Base-by-base conservation (phyloP, 805 yeast species). In the baker's yeast (Saccharomyces cerevisiae) region DNA sequence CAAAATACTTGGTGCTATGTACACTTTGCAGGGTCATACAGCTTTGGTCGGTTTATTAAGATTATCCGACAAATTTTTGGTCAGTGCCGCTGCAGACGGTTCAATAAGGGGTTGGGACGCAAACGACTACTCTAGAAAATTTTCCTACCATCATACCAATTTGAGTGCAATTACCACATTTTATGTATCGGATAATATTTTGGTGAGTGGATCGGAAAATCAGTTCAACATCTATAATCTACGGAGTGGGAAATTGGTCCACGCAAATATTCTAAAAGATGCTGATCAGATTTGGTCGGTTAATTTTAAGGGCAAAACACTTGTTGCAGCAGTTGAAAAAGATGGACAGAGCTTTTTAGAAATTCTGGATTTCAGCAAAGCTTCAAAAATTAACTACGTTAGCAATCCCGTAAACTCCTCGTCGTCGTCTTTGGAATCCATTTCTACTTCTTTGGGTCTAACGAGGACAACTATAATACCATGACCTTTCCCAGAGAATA, bases 231-330 rank as follows among this genome's bases (percentile, higher is more conserved):
- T 94, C 49, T 94, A 97, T 89, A 87, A 91, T 65, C 79, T 89
- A 41, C 77, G 81, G 57, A 82, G 85, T 2, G 98, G 98, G 0
- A 77, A 78, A 63, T 79, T 85, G 56, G 81, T 91, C 1, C 76
- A 89, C 53, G 72, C 80, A 22, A 90, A 89, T 59, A 70, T 94
- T 52, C 73, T 91, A 49, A 75, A 79, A 3, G 91, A 86, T 66
- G 84, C 88, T 14, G 95, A 94, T 9, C 85, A 88, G 41, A 89
- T 92, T 36, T 94, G 99, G 99, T 96, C 94, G 61, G 97, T 92
- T 2, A 80, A 86, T 62, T 89, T 90, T 63, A 95, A 89, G 65
- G 81, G 83, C 59, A 80, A 86, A 55, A 78, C 90, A 51, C 87
- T 97, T 66, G 88, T 92, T 41, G 92, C 96, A 22, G 98, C 99